phyloP scores from a whole-genome alignment of 129 eudicot species.

The Flaveria robusta region DNA sequence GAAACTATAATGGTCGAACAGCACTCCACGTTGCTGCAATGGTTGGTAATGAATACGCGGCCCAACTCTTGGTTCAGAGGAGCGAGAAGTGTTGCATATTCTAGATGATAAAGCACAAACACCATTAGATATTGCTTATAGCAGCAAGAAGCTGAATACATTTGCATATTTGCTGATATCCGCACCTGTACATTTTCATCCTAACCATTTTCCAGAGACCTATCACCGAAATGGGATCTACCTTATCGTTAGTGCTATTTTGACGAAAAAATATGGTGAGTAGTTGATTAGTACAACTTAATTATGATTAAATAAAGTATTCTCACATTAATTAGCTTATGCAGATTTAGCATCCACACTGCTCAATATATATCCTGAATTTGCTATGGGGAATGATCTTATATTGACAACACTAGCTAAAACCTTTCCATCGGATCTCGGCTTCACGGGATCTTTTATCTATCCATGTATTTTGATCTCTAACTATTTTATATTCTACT shows the following conservation, averaged over 20 bases:
- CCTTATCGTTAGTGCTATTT: background rate
- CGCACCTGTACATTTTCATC: background rate
- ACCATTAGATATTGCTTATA: background rate
- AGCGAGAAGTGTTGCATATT: background rate
- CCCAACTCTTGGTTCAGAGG: slow-evolving; percentile 18
- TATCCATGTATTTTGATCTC: slow-evolving; percentile 13
- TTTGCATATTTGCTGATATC: background rate
- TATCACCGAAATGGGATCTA: background rate
- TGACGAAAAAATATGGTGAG: slow-evolving; percentile 15
- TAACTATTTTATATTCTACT: too few species aligned
- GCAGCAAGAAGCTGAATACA: background rate
- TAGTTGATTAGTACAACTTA: background rate
- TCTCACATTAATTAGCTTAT: background rate
- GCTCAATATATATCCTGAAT: background rate
- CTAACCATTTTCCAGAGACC: background rate
- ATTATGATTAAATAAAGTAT: background rate
- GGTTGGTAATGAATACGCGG: slow-evolving; percentile 15
- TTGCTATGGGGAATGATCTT: background rate
- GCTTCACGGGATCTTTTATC: background rate
- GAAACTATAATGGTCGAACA: background rate
- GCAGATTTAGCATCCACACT: slow-evolving; percentile 10
- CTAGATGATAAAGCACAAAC: background rate
- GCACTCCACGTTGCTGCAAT: slow-evolving; percentile 25
- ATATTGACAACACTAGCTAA: slow-evolving; percentile 6
- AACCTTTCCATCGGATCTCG: slow-evolving; percentile 11